A percentile compares a stretch with the other conserved stretches of the same genome.
Conservation (phyloP, 2,329 filamentous ascomycete species). For the Fusarium nanum region DNA sequence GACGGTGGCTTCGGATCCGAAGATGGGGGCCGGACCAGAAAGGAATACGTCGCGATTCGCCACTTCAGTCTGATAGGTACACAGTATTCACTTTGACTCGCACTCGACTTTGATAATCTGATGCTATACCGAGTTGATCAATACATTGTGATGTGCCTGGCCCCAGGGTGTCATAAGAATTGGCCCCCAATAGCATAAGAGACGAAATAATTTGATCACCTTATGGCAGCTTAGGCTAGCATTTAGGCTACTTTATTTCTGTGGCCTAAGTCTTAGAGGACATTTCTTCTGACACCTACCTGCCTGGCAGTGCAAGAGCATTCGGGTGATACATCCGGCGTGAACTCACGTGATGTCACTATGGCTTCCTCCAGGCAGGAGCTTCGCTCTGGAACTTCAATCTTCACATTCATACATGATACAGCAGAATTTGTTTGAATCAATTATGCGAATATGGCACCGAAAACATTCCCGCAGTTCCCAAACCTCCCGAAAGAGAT, state of each 20-base stretch:
- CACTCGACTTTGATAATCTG: not conserved
- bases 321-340: not conserved
- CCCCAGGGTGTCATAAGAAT: too few species aligned
- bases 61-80: not conserved
- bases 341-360: not conserved
- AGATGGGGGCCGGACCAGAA: not conserved
- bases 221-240: too few species aligned
- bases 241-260: too few species aligned
- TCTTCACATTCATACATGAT: not conserved
- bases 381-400: not conserved
- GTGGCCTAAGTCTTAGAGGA: too few species aligned
- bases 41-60: not conserved
- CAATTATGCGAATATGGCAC: not conserved
- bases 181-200: too few species aligned
- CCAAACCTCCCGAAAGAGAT: constrained; percentile 15
- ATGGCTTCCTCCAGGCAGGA: not conserved
- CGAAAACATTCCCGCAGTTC: constrained; percentile 12
- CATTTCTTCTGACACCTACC: too few species aligned
- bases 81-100: too few species aligned
- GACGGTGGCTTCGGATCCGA: not conserved
- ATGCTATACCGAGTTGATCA: not conserved
- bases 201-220: too few species aligned
- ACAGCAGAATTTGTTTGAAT: not conserved
- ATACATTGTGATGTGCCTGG: not conserved
- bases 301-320: not conserved